A percentile compares a stretch with the other conserved stretches of the same genome.
phyloP scores from a whole-genome alignment of 148 eudicot genomes.

The Cornus suecica region DNA sequence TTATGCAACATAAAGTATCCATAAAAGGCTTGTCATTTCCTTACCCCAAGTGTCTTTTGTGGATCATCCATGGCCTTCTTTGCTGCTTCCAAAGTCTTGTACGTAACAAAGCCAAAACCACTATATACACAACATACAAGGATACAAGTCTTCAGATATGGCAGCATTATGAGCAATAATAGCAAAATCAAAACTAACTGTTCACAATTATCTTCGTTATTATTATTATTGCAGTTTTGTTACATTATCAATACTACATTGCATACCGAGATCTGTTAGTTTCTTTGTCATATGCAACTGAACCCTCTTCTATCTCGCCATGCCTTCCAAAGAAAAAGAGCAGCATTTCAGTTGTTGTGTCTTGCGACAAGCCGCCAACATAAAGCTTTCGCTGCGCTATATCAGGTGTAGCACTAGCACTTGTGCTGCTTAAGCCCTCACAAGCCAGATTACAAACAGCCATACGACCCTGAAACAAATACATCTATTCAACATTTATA shows the following conservation, averaged over 20 bases:
- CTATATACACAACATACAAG: slow-evolving; percentile 25
- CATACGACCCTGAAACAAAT: slow-evolving; percentile 52
- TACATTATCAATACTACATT: background rate
- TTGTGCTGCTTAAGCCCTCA: slow-evolving; percentile 51
- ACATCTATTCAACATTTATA: background rate
- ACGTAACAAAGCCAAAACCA: slow-evolving; percentile 69
- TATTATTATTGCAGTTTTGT: too few species aligned
- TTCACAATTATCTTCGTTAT: too few species aligned
- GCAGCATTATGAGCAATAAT: background rate
- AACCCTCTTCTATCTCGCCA: slow-evolving; percentile 72
- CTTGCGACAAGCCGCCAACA: slow-evolving; percentile 61
- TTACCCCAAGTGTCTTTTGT: slow-evolving; percentile 59
- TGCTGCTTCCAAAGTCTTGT: slow-evolving; percentile 53
- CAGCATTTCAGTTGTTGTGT: slow-evolving; percentile 59
- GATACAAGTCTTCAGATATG: background rate
- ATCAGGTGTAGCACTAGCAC: slow-evolving; percentile 37
- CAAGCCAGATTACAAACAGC: slow-evolving; percentile 65
- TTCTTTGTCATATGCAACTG: slow-evolving; percentile 74
- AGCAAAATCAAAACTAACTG: background rate
- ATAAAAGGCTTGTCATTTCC: background rate
- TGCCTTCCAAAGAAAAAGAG: slow-evolving; percentile 52
- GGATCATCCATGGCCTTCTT: slow-evolving; percentile 65
- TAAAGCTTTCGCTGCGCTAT: slow-evolving; percentile 64
- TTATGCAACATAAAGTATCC: background rate
- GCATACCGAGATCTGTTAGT: slow-evolving; percentile 54